Evolutionary conservation across 495 filamentous ascomycete genomes (phyloP).

Genomic region (Penicillium arizonense): DNA sequence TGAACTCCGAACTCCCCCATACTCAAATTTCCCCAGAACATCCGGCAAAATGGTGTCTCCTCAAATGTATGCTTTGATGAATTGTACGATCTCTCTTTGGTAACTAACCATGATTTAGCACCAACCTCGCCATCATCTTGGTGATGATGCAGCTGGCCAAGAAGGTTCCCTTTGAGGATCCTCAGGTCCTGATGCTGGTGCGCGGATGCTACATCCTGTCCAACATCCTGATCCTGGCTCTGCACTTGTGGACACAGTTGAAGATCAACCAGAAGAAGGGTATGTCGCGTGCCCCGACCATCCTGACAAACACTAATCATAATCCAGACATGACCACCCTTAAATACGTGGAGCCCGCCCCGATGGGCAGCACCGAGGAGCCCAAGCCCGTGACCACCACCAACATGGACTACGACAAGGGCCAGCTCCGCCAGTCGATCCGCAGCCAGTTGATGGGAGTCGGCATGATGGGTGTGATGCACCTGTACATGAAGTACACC

Average conservation of each 20-base stretch:
- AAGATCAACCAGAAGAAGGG: slow-evolving; percentile 94
- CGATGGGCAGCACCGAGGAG: slow-evolving; percentile 88
- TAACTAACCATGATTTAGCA: slow-evolving; percentile 50
- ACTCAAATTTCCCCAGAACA: slow-evolving; percentile 15
- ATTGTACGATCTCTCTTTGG: not conserved
- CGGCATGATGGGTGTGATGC: slow-evolving; percentile 98
- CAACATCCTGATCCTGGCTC: slow-evolving; percentile 79
- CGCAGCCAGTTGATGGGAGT: slow-evolving; percentile 92
- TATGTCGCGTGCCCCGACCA: slow-evolving; percentile 39
- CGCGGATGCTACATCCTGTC: slow-evolving; percentile 81
- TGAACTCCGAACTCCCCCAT: slow-evolving; percentile 21
- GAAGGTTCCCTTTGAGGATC: slow-evolving; percentile 92
- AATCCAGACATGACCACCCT: slow-evolving; percentile 88
- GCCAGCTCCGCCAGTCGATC: slow-evolving; percentile 77
- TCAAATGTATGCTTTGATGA: slow-evolving; percentile 38
- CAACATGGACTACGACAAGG: slow-evolving; percentile 85
- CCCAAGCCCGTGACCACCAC: slow-evolving; percentile 95
- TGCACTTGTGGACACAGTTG: slow-evolving; percentile 80
- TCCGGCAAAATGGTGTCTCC: slow-evolving; percentile 45
- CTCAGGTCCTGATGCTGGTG: slow-evolving; percentile 76
- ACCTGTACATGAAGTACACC: slow-evolving; percentile 98
- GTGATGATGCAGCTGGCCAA: slow-evolving; percentile 98
- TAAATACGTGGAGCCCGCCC: slow-evolving; percentile 95
- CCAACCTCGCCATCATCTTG: slow-evolving; percentile 90
- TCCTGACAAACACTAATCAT: not conserved